Evolutionary conservation across 805 yeast species (phyloP).

Genomic region (Candida insectorum): DNA sequence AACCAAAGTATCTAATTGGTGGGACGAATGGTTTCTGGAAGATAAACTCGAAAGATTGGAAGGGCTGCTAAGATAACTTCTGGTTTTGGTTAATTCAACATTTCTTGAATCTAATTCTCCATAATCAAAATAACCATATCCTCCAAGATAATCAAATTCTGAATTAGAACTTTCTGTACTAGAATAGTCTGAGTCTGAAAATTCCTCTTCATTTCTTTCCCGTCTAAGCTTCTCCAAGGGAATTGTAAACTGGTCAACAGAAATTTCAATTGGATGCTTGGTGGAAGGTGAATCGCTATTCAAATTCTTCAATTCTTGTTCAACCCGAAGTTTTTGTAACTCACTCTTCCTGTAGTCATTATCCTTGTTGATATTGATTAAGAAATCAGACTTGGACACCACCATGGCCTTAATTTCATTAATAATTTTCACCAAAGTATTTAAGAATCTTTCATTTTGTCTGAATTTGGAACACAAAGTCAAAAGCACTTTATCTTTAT

Average conservation of each 20-base stretch:
- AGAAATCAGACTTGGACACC: slow-evolving; percentile 32
- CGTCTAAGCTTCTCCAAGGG: slow-evolving; percentile 11
- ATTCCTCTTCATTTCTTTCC: background rate
- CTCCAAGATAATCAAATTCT: slow-evolving; percentile 51
- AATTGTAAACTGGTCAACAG: slow-evolving; percentile 16
- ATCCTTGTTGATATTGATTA: slow-evolving; percentile 25
- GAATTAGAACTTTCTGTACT: slow-evolving; percentile 3
- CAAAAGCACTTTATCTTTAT: slow-evolving; percentile 71
- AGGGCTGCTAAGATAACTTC: slow-evolving; percentile 25
- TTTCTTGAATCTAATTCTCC: slow-evolving; percentile 63
- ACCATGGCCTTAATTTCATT: slow-evolving; percentile 55
- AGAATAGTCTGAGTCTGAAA: slow-evolving; percentile 1
- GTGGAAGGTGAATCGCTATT: slow-evolving; percentile 20
- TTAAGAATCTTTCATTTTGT: slow-evolving; percentile 76
- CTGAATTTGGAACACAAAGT: slow-evolving; percentile 86
- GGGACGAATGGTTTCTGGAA: slow-evolving; percentile 28
- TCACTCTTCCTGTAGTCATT: slow-evolving; percentile 30
- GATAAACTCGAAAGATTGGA: slow-evolving; percentile 21
- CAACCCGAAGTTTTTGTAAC: slow-evolving; percentile 30
- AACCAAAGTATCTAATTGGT: slow-evolving; percentile 17
- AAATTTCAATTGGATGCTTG: slow-evolving; percentile 22
- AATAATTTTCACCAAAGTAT: slow-evolving; percentile 61
- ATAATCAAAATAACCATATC: slow-evolving; percentile 82
- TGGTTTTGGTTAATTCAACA: slow-evolving; percentile 25
- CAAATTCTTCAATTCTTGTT: slow-evolving; percentile 30